phyloP scores from a whole-genome alignment of 2,329 filamentous ascomycete species.

The Cercospora sp. region DNA sequence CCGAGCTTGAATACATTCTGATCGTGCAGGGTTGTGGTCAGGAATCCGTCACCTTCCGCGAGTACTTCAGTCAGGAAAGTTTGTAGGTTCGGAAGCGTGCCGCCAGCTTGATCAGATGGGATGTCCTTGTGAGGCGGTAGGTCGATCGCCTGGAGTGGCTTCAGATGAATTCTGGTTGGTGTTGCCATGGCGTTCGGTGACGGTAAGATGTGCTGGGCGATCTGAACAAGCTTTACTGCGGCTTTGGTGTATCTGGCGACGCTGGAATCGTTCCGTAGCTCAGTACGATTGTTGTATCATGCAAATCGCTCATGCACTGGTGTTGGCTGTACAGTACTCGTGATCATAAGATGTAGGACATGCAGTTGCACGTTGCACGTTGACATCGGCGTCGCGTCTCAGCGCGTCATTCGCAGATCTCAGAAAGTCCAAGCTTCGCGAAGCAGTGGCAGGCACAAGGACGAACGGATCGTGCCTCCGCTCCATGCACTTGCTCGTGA shows the following conservation, averaged over 20 bases:
- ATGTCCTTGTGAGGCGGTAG: conserved; percentile 40
- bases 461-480: conserved; percentile 1
- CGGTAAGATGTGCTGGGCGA: neutral
- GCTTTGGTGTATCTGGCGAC: neutral
- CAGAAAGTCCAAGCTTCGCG: conserved; percentile 1
- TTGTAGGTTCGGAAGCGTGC: conserved; percentile 46
- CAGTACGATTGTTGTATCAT: neutral
- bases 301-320: neutral
- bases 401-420: conserved; percentile 4
- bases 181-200: neutral
- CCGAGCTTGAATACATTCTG: conserved; percentile 52
- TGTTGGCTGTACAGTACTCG: neutral
- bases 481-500: neutral
- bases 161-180: conserved; percentile 36
- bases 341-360: neutral
- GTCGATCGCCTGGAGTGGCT: conserved; percentile 32
- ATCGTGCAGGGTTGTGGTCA: conserved; percentile 50
- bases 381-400: neutral
- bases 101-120: conserved; percentile 28
- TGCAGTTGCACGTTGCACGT: neutral
- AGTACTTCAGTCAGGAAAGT: conserved; percentile 57
- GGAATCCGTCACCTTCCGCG: conserved; percentile 60
- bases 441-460: conserved; percentile 4
- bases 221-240: neutral
- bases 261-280: neutral